Percentiles rank a stretch among this genome's conserved stretches.
Conservation (phyloP, 345 rosid genomes). For the Pistacia vera region DNA sequence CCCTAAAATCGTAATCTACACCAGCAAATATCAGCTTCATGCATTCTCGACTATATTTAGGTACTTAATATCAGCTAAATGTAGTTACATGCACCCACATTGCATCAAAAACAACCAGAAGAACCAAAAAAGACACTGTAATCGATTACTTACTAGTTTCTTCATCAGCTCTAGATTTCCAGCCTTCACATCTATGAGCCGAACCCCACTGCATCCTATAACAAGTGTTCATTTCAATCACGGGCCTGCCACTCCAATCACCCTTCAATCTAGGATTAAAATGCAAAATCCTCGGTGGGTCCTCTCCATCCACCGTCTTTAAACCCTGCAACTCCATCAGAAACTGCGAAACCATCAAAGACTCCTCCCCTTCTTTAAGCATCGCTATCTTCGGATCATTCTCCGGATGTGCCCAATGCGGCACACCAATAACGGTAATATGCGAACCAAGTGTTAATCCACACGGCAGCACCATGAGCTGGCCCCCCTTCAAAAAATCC, state of each 20-base stretch:
- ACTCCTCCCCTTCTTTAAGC: too few species aligned
- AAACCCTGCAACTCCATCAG: too few species aligned
- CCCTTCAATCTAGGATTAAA: too few species aligned
- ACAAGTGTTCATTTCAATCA: conserved; percentile 91
- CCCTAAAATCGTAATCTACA: too few species aligned
- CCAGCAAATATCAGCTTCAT: not conserved
- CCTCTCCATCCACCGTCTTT: conserved; percentile 91
- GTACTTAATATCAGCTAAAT: not conserved
- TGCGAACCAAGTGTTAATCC: conserved; percentile 89
- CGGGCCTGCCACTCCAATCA: too few species aligned
- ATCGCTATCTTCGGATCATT: conserved; percentile 63
- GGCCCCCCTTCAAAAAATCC: conserved; percentile 34
- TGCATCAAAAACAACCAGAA: not conserved
- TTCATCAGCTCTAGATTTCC: conserved; percentile 79
- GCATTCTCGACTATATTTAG: too few species aligned
- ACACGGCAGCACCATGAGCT: conserved; percentile 70
- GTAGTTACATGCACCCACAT: too few species aligned
- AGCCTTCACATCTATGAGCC: conserved; percentile 84
- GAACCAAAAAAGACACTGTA: not conserved
- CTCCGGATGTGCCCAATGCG: conserved; percentile 66
- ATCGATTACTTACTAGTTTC: conserved; percentile 71
- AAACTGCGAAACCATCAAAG: too few species aligned
- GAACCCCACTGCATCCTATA: conserved; percentile 96
- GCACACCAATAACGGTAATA: too few species aligned
- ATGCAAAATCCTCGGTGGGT: too few species aligned